Conservation (phyloP, 495 filamentous ascomycete genomes). For the Pyrenopolyporus hunteri region DNA sequence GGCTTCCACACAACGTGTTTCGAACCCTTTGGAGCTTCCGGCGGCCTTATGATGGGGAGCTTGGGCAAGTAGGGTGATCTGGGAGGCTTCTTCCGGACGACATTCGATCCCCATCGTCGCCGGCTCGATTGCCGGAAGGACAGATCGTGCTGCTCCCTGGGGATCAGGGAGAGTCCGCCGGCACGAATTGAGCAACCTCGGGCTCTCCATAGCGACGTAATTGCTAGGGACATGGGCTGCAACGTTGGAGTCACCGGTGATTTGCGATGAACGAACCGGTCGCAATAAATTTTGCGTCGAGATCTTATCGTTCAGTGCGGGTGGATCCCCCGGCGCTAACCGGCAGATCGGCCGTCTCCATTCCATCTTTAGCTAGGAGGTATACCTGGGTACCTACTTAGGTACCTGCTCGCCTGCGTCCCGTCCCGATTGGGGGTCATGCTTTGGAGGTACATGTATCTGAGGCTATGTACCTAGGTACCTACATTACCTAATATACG, state of each 20-base stretch:
- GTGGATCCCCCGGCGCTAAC: background rate
- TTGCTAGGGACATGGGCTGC: slow-evolving; percentile 55
- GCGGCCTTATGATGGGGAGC: too few species aligned
- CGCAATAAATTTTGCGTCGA: slow-evolving; percentile 12
- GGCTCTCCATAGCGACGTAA: slow-evolving; percentile 47
- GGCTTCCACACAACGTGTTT: too few species aligned
- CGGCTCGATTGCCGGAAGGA: slow-evolving; percentile 3
- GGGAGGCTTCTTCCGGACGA: too few species aligned
- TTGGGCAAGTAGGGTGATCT: too few species aligned
- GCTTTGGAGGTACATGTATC: too few species aligned
- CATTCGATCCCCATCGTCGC: slow-evolving; percentile 19
- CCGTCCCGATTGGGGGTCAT: too few species aligned
- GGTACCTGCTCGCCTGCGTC: too few species aligned
- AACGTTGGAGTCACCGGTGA: background rate
- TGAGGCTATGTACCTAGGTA: too few species aligned
- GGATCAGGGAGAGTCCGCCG: slow-evolving; percentile 44
- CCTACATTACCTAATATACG: too few species aligned
- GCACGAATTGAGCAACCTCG: slow-evolving; percentile 27
- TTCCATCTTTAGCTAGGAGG: background rate
- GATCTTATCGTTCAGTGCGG: slow-evolving; percentile 6
- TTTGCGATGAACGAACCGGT: background rate
- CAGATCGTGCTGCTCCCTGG: slow-evolving; percentile 38
- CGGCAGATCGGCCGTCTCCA: slow-evolving; percentile 6
- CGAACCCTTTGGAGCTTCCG: too few species aligned
- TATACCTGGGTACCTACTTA: background rate